These are phyloP conservation scores for Ramaria sp. DNA, from an alignment of 768 basidiomycete species.

Conservation along the genomic window DNA sequence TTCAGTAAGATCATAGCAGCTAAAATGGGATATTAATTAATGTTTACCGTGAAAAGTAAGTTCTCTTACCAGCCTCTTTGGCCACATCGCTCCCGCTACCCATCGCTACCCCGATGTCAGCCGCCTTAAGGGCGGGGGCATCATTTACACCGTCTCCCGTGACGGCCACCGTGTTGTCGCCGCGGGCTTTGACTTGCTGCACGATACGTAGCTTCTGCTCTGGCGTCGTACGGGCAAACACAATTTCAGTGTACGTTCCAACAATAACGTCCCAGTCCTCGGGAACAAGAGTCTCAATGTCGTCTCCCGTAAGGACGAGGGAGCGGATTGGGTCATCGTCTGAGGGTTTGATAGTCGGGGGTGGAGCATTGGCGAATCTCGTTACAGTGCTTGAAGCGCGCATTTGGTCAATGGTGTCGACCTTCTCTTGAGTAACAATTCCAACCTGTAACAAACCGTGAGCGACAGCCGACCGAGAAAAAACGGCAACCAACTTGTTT, in stretches of 20 bases:
- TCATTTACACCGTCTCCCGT: slow-evolving; percentile 53
- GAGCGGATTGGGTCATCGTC: slow-evolving; percentile 28
- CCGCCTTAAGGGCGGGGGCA: slow-evolving; percentile 38
- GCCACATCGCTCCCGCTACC: slow-evolving; percentile 39
- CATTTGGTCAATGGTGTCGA: slow-evolving; percentile 26
- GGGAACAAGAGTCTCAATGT: slow-evolving; percentile 26
- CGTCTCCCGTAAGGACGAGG: slow-evolving; percentile 35
- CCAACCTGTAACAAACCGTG: slow-evolving; percentile 22
- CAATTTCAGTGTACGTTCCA: slow-evolving; percentile 31
- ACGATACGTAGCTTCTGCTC: slow-evolving; percentile 52
- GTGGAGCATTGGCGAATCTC: slow-evolving; percentile 12
- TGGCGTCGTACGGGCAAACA: slow-evolving; percentile 45
- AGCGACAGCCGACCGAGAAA: slow-evolving; percentile 22
- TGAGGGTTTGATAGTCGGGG: slow-evolving; percentile 23
- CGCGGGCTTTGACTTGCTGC: slow-evolving; percentile 37
- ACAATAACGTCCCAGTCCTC: slow-evolving; percentile 31
- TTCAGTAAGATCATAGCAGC: background rate
- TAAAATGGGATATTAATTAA: background rate
- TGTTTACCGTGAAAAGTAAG: slow-evolving; percentile 7
- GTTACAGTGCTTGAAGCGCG: slow-evolving; percentile 13
- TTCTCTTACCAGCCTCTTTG: slow-evolving; percentile 41
- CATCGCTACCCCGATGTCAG: slow-evolving; percentile 47
- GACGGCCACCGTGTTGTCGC: slow-evolving; percentile 22
- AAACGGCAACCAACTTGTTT: slow-evolving; percentile 32
- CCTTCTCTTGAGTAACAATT: slow-evolving; percentile 28